Base-by-base conservation (phyloP, 441 rosid genomes). In the Flueggea neowawraea region DNA sequence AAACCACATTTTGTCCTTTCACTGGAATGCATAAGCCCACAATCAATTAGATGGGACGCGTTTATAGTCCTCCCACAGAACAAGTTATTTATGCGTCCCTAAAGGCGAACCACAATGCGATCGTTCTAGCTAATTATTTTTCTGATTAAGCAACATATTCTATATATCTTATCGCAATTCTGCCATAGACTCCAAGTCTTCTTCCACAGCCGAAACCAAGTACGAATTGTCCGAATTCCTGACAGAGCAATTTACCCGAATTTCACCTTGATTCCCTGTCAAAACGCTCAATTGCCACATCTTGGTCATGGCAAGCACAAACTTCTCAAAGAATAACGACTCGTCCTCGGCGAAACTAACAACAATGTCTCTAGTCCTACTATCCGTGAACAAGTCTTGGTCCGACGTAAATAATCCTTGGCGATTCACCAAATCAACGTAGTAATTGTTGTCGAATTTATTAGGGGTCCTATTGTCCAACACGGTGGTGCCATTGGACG, bases 361-460 rank as follows among this genome's bases (percentile, higher is more conserved):
- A 12, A 90, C 98, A 2, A 87, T 81, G 14, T 52, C 69, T 76
- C 76, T 81, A 1, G 97, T 93, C 65, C 84, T 70, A 22, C 50
- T 54, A 51, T 90, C 79, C 11, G 69, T 65, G 75, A 81, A 93
- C 67, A 93, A 52, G 32, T 85, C 96, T 48, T 90, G 98, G 78
- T 90, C 98, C 0, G 97, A 93, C 0, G 90, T 85, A 65, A 92
- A 88, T 28, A 90, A 60, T 1, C 96, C 98, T 57, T 85, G 83
- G 14, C 96, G 83, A 70, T 88, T 86, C 88, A 81, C 78, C 61
- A 93, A 79, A 60, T 88, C 77, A 0, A 86, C 87, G 36, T 69
- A 90, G 72, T 93, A 93, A 76, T 84, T 84, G 70, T 90, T 93
- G 69, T 90, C 98, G 50, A 93, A 90, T 16, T 44, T 68, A 63